A percentile compares a stretch with the other conserved stretches of the same genome.
Conservation (phyloP, 148 eudicot species). For the Oxyria digyna region DNA sequence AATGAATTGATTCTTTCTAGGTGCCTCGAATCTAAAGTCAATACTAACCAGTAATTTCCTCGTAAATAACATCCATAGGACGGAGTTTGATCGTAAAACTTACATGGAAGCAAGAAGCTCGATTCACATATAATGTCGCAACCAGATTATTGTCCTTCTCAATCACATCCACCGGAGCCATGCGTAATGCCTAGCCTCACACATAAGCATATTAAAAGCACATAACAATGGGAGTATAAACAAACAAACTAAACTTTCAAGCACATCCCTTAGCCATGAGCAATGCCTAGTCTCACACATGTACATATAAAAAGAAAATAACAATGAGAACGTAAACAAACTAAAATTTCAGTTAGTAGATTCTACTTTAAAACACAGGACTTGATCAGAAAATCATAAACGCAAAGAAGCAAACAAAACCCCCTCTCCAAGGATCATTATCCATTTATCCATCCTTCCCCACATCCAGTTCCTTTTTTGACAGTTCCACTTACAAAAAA, state of each 20-base stretch:
- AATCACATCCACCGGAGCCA: conserved; percentile 56
- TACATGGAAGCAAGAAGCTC: conserved; percentile 74
- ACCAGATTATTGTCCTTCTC: conserved; percentile 50
- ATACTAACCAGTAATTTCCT: conserved; percentile 31
- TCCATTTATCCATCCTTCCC: background rate
- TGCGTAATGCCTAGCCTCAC: conserved; percentile 84
- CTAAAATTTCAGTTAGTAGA: background rate
- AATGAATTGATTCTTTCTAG: background rate
- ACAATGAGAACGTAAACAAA: background rate
- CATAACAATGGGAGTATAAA: background rate
- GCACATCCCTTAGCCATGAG: conserved; percentile 67
- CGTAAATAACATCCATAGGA: conserved; percentile 43
- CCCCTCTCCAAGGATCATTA: background rate
- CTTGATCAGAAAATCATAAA: background rate
- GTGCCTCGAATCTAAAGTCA: conserved; percentile 6
- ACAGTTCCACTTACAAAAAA: background rate
- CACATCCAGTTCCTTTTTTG: background rate
- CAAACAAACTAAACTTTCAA: too few species aligned
- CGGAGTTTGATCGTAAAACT: conserved; percentile 11
- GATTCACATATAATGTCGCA: conserved; percentile 62
- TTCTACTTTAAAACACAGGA: background rate
- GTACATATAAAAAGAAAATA: background rate
- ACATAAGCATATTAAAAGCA: conserved; percentile 6
- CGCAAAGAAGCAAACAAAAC: background rate
- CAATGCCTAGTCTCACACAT: conserved; percentile 64